Base-by-base conservation (phyloP, 2,329 filamentous ascomycete species). In the Phialophora tarda region DNA sequence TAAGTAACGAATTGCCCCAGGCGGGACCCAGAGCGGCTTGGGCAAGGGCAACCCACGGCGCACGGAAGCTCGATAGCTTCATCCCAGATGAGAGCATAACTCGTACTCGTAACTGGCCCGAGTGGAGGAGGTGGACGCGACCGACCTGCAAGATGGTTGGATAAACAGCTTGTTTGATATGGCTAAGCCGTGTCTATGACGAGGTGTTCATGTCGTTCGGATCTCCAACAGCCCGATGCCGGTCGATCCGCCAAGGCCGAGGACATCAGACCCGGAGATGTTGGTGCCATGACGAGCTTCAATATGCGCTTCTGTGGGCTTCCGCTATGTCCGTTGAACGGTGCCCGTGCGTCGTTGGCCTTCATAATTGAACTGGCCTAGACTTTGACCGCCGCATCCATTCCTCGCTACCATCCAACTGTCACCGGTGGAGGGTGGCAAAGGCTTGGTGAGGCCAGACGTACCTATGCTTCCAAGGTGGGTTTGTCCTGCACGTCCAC, bases 131-230 rank as follows among this genome's bases (percentile, higher is more conserved):
- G 38, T n/a, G 17, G 38, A 41, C 32, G 54, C 54, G 34, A 38
- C n/a, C 10, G 26, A 30, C 12, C 24, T 30, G 57, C 57, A 21
- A 10, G 41, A 34, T 59, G 57, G 44, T 48, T 59, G 57, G 57
- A 59, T 28, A 17, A 50, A 59, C 30, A 30, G 48, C 48, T 51
- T 23, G 48, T 26, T 17, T 51, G 48, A 28, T 47, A 48, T 47
- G 57, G 47, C 57, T 48, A 59, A 28, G 26, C 5, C 44, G 23
- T 44, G 26, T 59, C 41, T 59, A 59, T 59, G 57, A 59, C 57
- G 57, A 59, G 14, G 10, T 14, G 7, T 34, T 26, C 21, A 2
- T 28, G 24, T 50, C 28, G 41, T 32, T 48, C 44, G 32, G 41
- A 48, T n/a, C 48, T 51, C 48, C 48, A 51, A 28, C 48, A 26